A percentile compares a stretch with the other conserved stretches of the same genome.
Conservation (phyloP, 1,284 basidiomycete genomes). For the Agaricales sp. region DNA sequence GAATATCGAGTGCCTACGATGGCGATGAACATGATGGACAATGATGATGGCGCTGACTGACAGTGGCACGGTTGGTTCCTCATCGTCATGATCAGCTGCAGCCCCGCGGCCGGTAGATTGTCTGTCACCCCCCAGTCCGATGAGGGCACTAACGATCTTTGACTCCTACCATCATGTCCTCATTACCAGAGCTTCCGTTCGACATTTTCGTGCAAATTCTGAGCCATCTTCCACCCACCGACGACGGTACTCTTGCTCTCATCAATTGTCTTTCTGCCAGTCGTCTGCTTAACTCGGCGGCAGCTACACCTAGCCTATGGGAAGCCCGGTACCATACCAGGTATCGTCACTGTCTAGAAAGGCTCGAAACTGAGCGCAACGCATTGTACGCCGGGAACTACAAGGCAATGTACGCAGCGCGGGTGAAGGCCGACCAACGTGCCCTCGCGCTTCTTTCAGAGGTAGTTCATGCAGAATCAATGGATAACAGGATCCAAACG, state of each 20-base stretch:
- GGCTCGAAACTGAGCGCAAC: background rate
- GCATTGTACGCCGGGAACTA: too few species aligned
- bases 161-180: background rate
- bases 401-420: background rate
- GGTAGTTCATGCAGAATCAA: background rate
- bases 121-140: too few species aligned
- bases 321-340: background rate
- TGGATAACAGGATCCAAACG: background rate
- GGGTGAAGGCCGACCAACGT: background rate
- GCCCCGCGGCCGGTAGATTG: too few species aligned
- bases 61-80: too few species aligned
- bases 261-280: background rate
- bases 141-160: too few species aligned
- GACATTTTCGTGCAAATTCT: background rate
- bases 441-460: background rate
- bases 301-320: background rate
- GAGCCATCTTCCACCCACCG: background rate
- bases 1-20: slow-evolving; percentile 78
- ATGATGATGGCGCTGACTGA: too few species aligned
- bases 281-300: background rate
- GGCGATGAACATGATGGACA: slow-evolving; percentile 88
- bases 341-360: background rate
- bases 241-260: background rate
- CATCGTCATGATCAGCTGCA: too few species aligned
- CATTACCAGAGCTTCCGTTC: background rate